Evolutionary conservation across 164 flowering plant genomes (phyloP).

Genomic region (Akebia trifoliata): DNA sequence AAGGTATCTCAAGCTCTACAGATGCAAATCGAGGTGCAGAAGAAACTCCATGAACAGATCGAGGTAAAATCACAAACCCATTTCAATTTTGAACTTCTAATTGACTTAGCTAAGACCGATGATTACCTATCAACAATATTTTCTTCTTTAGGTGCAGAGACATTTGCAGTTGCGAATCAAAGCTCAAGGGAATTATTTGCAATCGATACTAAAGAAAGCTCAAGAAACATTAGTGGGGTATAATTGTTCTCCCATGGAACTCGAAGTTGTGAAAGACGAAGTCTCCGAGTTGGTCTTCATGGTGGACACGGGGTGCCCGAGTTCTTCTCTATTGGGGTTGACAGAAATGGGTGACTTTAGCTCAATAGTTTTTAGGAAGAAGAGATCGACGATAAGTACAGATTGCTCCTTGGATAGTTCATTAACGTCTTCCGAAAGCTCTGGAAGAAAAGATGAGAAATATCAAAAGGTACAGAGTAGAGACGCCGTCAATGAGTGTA

Average conservation of each 20-base stretch:
- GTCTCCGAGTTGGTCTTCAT: too few relatives aligned
- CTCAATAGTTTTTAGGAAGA: constrained; percentile 20
- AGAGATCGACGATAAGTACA: constrained; percentile 21
- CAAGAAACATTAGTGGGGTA: constrained; percentile 72
- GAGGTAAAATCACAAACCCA: constrained; percentile 48
- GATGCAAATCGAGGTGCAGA: constrained; percentile 87
- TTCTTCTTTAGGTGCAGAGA: constrained; percentile 69
- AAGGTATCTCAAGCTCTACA: constrained; percentile 66
- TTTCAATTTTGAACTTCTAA: background rate
- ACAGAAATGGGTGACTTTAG: constrained; percentile 51
- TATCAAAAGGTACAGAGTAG: constrained; percentile 15
- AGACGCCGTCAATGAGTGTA: constrained; percentile 16
- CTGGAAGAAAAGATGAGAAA: constrained; percentile 41
- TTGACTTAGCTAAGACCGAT: background rate
- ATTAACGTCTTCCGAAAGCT: constrained; percentile 36
- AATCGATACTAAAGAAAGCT: constrained; percentile 77
- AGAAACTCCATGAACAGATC: constrained; percentile 84
- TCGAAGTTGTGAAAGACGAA: too few relatives aligned
- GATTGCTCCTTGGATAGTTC: constrained; percentile 55
- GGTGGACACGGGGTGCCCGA: too few relatives aligned
- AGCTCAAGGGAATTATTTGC: constrained; percentile 91
- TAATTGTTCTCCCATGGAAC: constrained; percentile 34
- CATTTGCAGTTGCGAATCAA: constrained; percentile 92
- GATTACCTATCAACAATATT: background rate
- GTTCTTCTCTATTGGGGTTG: constrained; percentile 53